phyloP scores from a whole-genome alignment of 2,329 filamentous ascomycete genomes.

The Colletotrichum somersetense region DNA sequence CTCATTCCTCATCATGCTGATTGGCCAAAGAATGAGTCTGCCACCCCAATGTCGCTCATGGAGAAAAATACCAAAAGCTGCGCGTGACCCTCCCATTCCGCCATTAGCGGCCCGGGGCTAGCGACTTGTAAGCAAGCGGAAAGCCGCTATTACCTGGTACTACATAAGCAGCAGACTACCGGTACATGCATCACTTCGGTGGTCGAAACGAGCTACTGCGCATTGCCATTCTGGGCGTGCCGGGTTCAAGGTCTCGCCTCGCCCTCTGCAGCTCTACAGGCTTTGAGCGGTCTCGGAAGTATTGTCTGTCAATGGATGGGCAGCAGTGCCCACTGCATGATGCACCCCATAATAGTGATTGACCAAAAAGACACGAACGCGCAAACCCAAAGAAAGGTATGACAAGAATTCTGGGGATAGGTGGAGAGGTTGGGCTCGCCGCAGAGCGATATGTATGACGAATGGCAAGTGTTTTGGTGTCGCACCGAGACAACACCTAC shows the following conservation, averaged over 20 bases:
- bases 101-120: slow-evolving; percentile 16
- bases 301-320: slow-evolving; percentile 15
- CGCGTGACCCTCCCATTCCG: slow-evolving; percentile 35
- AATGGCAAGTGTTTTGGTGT: slow-evolving; percentile 9
- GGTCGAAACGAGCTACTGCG: slow-evolving; percentile 14
- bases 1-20: slow-evolving; percentile 8
- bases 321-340: slow-evolving; percentile 26
- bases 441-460: slow-evolving; percentile 10
- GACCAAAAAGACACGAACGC: not conserved
- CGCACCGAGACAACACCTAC: not conserved
- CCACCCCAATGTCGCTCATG: slow-evolving; percentile 2
- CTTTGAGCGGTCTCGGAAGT: slow-evolving; percentile 35
- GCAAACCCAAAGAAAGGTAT: slow-evolving; percentile 15
- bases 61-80: not conserved
- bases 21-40: slow-evolving; percentile 10
- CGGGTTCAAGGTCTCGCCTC: slow-evolving; percentile 24
- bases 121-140: slow-evolving; percentile 4
- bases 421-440: slow-evolving; percentile 13
- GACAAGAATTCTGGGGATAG: slow-evolving; percentile 9
- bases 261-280: slow-evolving; percentile 25
- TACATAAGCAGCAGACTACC: not conserved
- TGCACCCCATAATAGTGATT: slow-evolving; percentile 34
- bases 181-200: not conserved
- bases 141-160: slow-evolving; percentile 12
- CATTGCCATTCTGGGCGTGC: slow-evolving; percentile 20